Conservation (phyloP, 192 early-diverging fungal species). For the Backusella circina region DNA sequence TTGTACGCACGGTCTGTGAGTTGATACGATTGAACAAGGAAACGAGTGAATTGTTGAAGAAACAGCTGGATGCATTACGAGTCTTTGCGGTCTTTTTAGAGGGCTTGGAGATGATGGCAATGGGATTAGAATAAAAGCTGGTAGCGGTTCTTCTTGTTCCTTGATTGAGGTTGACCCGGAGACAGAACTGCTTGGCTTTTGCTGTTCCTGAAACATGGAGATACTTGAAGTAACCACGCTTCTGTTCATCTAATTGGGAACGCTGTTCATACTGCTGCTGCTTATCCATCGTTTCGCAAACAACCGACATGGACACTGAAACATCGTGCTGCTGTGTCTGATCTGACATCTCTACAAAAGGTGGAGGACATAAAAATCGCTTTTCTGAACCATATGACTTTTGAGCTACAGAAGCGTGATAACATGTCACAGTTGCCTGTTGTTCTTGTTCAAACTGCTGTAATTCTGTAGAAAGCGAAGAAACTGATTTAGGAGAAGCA, state of each 20-base stretch:
- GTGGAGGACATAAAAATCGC: constrained; percentile 77
- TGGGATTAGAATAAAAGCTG: constrained; percentile 65
- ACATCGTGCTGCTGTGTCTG: constrained; percentile 39
- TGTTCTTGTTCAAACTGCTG: constrained; percentile 19
- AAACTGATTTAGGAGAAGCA: neutral
- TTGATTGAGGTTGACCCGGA: constrained; percentile 58
- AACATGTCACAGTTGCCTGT: constrained; percentile 76
- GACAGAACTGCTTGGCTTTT: constrained; percentile 74
- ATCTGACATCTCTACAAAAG: constrained; percentile 50
- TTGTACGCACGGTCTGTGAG: constrained; percentile 87
- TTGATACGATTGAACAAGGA: constrained; percentile 90
- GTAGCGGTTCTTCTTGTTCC: constrained; percentile 28
- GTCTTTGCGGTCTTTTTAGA: constrained; percentile 88
- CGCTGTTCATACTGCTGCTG: constrained; percentile 40
- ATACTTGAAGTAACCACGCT: constrained; percentile 67
- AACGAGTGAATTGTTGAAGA: constrained; percentile 70
- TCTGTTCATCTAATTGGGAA: constrained; percentile 46
- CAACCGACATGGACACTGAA: constrained; percentile 28
- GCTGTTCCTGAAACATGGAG: constrained; percentile 76
- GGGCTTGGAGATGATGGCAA: constrained; percentile 90
- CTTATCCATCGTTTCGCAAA: constrained; percentile 31
- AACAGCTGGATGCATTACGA: constrained; percentile 71
- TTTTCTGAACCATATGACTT: constrained; percentile 95
- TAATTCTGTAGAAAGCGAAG: neutral
- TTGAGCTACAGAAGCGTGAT: constrained; percentile 83